Evolutionary conservation across 345 rosid genomes (phyloP).

Genomic region (Raphanus raphanistrum): DNA sequence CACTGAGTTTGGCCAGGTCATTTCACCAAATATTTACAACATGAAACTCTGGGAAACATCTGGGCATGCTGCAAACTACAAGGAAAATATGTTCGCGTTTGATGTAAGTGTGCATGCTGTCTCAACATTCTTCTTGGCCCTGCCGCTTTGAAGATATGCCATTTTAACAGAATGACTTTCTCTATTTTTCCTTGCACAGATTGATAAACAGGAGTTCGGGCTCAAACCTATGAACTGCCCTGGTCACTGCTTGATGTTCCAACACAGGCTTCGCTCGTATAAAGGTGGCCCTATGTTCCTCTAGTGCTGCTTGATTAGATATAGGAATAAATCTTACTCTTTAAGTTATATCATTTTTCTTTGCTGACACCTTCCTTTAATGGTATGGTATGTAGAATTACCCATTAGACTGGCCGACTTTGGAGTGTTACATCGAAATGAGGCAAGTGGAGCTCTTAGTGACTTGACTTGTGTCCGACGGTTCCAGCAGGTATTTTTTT

Average conservation of each 20-base stretch:
- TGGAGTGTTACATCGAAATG: constrained; percentile 95
- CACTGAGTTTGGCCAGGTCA: constrained; percentile 57
- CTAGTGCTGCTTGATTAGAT: background rate
- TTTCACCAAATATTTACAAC: constrained; percentile 86
- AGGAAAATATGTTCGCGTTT: constrained; percentile 91
- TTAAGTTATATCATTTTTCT: background rate
- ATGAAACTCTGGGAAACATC: constrained; percentile 98
- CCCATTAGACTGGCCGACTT: constrained; percentile 95
- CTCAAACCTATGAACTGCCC: constrained; percentile 99
- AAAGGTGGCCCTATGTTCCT: constrained; percentile 50
- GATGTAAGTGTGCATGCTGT: constrained; percentile 53
- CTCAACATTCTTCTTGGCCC: background rate
- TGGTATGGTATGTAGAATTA: constrained; percentile 57
- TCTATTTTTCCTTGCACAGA: constrained; percentile 37
- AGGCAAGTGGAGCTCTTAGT: constrained; percentile 97
- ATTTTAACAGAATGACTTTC: background rate
- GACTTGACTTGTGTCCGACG: constrained; percentile 95
- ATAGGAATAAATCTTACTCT: background rate
- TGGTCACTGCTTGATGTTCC: constrained; percentile 94
- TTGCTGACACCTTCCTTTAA: constrained; percentile 6
- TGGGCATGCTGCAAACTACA: constrained; percentile 97
- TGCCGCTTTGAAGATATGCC: background rate
- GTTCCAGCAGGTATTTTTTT: constrained; percentile 82
- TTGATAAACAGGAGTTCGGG: constrained; percentile 95
- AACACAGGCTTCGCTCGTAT: constrained; percentile 82